Base-by-base conservation (phyloP, 495 filamentous ascomycete genomes). In the Xylaria curta region DNA sequence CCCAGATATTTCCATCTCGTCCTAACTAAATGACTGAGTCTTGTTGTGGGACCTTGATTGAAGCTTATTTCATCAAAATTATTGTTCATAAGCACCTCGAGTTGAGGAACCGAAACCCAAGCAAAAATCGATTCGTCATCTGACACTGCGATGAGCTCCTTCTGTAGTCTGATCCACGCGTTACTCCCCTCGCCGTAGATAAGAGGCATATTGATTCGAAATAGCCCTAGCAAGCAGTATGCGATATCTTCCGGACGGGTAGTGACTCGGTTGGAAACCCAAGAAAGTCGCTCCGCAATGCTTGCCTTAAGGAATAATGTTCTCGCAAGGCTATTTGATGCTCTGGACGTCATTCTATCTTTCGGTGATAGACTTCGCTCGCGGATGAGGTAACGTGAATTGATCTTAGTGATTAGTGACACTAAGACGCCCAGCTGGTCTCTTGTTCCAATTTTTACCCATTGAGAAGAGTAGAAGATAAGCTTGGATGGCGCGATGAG, bases 211-310 rank as follows among this genome's bases (percentile, higher is more conserved):
- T 66, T 70, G 33, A 73, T 62, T 17, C 56, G 28, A 38, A 73
- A 44, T 13, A 75, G 36, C 3, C 73, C 73, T 13, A 75, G 54
- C n/a, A 75, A 40, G 36, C 71, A 73, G 47, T 74, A 75, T 7
- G 73, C 73, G 54, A 69, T 56, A 51, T 75, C 73, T 70, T 75
- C 73, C 2, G 38, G 31, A 13, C 71, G 51, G 13, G 71, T 68
- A 24, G 73, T 75, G 0, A 65, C 8, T 17, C 73, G 26, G 19
- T 19, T 21, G 1, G 73, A 47, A 12, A 63, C 73, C 73, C 73
- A 75, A 2, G 73, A 75, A 24, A 75, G 67, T 33, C 66, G 31
- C 46, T 70, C n/a, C 19, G 70, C 71, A 24, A 66, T 42, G 8
- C 24, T 42, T 42, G 49, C 49, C 0, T 53, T 8, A 8, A 8